Evolutionary conservation across 2,329 filamentous ascomycete genomes (phyloP), one percentile per base, ranked within the genome.

Genomic region (Clonostachys rosea): DNA sequence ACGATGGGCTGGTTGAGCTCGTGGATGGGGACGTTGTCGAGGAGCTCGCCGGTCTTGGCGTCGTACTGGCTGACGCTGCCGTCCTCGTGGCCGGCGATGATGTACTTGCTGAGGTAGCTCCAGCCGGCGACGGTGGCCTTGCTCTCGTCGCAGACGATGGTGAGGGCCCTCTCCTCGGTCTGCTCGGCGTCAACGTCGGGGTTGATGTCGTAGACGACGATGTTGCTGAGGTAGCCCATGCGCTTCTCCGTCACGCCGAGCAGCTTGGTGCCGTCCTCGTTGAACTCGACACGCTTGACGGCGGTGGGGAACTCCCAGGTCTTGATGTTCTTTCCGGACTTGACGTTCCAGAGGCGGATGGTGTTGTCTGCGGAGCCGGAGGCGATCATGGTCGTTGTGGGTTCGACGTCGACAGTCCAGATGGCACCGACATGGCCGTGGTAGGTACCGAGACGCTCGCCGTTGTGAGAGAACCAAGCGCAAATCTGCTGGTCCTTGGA

Each of bases 281-380:
- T 91, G 78, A 99, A 99, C 74, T 96, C 92, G 68, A 96, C 91
- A 61, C 94, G 84, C 84, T 99, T 97, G 70, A 99, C 90, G 55
- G 91, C 91, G 41, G 94, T 97, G 50, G 88, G 85, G 74, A 96
- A 96, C 58, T 99, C 91, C 94, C 94, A 99, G 48, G 87, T 89
- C 84, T 97, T 96, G 63, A 99, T 81, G 66, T 89, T 86, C 67
- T 89, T 89, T 66, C 94, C 94, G 14, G 87, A 88, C 80, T 91
- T 88, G 67, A 96, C 81, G 66, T 99, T 91, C 94, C 94, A 99
- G 62, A 99, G 80, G 63, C 91, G 85, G 71, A 99, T 92, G 41
- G 92, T 96, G 79, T 97, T 97, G 76, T 99, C 94, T 70, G 94
- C 94, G 59, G 91, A 94, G 61, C 94, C 94, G 52, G 89, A 95